These are phyloP conservation scores for Copromyces sp. DNA, from an alignment of 495 filamentous ascomycete genomes.

Conservation along the genomic window DNA sequence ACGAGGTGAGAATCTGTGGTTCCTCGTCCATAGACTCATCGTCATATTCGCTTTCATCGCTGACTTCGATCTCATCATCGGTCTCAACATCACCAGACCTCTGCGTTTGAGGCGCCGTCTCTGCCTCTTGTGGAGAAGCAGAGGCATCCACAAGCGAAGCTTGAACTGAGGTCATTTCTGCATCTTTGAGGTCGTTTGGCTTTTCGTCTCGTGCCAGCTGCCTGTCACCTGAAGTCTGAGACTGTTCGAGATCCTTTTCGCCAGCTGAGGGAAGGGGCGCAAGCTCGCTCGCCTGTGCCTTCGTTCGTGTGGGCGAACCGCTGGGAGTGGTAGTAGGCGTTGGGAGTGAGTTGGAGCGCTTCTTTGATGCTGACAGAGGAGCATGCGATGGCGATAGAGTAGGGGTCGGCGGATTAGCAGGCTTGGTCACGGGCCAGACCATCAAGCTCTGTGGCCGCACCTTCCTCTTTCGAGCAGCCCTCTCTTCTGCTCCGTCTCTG, in stretches of 20 bases:
- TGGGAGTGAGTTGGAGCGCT: constrained; percentile 47
- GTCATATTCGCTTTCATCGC: constrained; percentile 35
- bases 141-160: background rate
- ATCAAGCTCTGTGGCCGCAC: constrained; percentile 54
- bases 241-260: background rate
- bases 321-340: constrained; percentile 19
- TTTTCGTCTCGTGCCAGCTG: background rate
- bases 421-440: constrained; percentile 24
- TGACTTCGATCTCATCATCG: constrained; percentile 16
- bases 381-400: constrained; percentile 22
- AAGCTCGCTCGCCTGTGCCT: background rate
- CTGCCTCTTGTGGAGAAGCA: background rate
- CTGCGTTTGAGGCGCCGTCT: background rate
- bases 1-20: constrained; percentile 44
- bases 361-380: constrained; percentile 26
- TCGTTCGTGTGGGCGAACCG: background rate
- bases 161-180: background rate
- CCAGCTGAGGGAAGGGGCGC: background rate
- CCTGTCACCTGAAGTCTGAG: background rate
- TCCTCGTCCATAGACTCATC: constrained; percentile 40
- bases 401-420: constrained; percentile 19
- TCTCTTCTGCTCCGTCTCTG: constrained; percentile 48
- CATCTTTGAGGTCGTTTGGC: background rate
- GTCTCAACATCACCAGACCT: background rate
- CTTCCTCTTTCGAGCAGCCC: constrained; percentile 28